phyloP scores from a whole-genome alignment of 129 eudicot species.

The Pseudognaphalium luteoalbum region DNA sequence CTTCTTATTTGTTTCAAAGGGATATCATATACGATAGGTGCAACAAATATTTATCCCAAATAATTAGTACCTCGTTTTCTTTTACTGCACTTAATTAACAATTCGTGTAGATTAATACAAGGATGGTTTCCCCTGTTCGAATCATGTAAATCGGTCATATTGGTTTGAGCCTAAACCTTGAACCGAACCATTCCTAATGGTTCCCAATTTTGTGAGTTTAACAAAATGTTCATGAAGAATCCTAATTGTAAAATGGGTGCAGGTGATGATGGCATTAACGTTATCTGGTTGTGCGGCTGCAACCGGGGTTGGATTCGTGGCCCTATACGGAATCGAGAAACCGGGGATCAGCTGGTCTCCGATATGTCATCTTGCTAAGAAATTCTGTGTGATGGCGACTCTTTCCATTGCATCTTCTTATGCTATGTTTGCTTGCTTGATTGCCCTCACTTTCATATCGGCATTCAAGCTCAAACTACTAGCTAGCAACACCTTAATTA shows the following conservation, averaged over 20 bases:
- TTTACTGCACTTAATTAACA: not conserved
- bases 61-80: too few species aligned
- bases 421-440: constrained; percentile 31
- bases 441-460: constrained; percentile 22
- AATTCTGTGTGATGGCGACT: constrained; percentile 31
- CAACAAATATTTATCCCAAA: not conserved
- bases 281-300: constrained; percentile 37
- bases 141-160: not conserved
- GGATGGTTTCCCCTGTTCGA: not conserved
- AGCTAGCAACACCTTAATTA: constrained; percentile 12
- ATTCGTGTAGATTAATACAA: not conserved
- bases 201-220: not conserved
- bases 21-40: too few species aligned
- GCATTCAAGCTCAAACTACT: constrained; percentile 26
- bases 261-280: constrained; percentile 32
- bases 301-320: constrained; percentile 29
- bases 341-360: constrained; percentile 41
- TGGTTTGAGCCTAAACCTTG: not conserved
- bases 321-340: constrained; percentile 22
- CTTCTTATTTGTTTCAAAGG: too few species aligned
- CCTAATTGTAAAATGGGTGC: not conserved
- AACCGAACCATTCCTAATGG: not conserved
- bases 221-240: not conserved
- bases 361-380: constrained; percentile 23
- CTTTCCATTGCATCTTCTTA: constrained; percentile 35